Base-by-base conservation (phyloP, 768 basidiomycete genomes). In the Leccinum ochraceum region DNA sequence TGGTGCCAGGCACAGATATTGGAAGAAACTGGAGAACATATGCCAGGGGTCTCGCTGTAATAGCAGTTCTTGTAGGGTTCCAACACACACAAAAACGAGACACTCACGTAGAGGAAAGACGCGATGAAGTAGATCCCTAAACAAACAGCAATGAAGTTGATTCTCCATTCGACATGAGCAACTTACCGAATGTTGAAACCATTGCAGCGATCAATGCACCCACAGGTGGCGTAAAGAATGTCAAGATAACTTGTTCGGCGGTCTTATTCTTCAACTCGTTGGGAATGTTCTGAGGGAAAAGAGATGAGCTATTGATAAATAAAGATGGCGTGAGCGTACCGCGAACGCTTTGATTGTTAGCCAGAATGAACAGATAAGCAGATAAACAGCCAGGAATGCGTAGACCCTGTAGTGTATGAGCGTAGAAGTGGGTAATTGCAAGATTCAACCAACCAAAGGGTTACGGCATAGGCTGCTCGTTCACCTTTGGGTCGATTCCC, bases 31-130 rank as follows among this genome's bases (percentile, higher is more conserved):
- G 26, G 92, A 92, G 76, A 95, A 88, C 87, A 98, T 90, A 76
- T 98, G 95, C 95, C 95, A 98, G 5, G 95, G 95, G 75, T 98
- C 95, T 63, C 92, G 87, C 90, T 94, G 62, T 32, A 61, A 53
- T n/a, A 22, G 26, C 56, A 36, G 26, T 70, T 56, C 60, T 52
- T 16, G 22, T 14, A 57, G 61, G 24, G 28, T 32, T 59, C 5
- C 44, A 32, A 30, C 49, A 5, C 28, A n/a, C 6, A 50, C 39
- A n/a, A 14, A 53, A 28, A 3, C 17, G 9, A 50, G 14, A 1
- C 30, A 79, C 91, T 78, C 63, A 93, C 91, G 67, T 92, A 95
- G 69, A 94, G 85, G 75, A 94, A 83, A 0, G 92, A 95, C 3
- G 93, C 84, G 24, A 88, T 69, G 65, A 94, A 80, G 79, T 95